phyloP scores from a whole-genome alignment of 2,329 filamentous ascomycete species.

The Botrytis hyacinthi region DNA sequence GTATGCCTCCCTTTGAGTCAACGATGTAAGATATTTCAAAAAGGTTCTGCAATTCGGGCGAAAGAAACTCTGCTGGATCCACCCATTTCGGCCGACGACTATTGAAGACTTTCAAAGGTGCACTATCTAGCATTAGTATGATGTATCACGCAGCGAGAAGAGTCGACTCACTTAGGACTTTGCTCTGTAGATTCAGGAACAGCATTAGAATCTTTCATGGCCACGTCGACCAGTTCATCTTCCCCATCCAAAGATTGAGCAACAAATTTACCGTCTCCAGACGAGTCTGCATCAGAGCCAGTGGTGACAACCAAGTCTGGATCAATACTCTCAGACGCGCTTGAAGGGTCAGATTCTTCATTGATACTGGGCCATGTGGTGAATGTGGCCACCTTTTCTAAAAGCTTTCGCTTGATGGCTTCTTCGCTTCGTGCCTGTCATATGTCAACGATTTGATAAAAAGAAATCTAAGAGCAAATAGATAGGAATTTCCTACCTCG shows the following conservation, averaged over 20 bases:
- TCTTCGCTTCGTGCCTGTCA: slow-evolving; percentile 58
- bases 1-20: slow-evolving; percentile 57
- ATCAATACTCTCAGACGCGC: slow-evolving; percentile 55
- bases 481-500: slow-evolving; percentile 52
- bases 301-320: slow-evolving; percentile 68
- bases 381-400: slow-evolving; percentile 72
- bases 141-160: not conserved
- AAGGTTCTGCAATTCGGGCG: slow-evolving; percentile 62
- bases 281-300: slow-evolving; percentile 62
- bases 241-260: slow-evolving; percentile 82
- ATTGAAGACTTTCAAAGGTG: slow-evolving; percentile 29
- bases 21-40: slow-evolving; percentile 73
- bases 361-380: slow-evolving; percentile 67
- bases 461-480: not conserved
- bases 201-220: slow-evolving; percentile 65
- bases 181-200: slow-evolving; percentile 19
- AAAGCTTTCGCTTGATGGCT: slow-evolving; percentile 72
- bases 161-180: slow-evolving; percentile 1
- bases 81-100: slow-evolving; percentile 51
- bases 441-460: slow-evolving; percentile 20
- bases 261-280: slow-evolving; percentile 67
- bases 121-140: slow-evolving; percentile 15
- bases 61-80: slow-evolving; percentile 56
- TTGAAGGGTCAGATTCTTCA: slow-evolving; percentile 39
- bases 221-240: slow-evolving; percentile 86